phyloP scores from a whole-genome alignment of 805 yeast genomes.

The Peterozyma xylosa region DNA sequence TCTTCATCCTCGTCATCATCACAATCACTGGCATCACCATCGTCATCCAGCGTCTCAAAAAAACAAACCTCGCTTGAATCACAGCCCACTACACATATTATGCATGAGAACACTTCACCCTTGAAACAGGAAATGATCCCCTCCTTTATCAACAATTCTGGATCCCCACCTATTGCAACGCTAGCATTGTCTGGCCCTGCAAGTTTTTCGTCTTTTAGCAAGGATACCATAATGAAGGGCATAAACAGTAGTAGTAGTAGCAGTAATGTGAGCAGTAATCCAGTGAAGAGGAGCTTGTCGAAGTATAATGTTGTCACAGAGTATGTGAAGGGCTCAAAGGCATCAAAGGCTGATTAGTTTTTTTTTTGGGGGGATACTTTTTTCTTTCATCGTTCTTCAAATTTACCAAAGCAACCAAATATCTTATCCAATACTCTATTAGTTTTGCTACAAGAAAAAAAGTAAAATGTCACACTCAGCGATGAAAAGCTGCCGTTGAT shows the following conservation, averaged over 20 bases:
- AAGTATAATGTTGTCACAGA: no score
- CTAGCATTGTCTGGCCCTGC: slow-evolving; percentile 3
- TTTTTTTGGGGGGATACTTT: no score
- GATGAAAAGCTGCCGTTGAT: no score
- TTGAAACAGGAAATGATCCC: background rate
- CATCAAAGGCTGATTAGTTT: no score
- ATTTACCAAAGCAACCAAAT: no score
- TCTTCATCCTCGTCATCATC: background rate
- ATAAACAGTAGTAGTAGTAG: background rate
- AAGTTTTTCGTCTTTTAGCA: background rate
- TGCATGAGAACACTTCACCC: background rate
- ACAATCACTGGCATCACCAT: background rate
- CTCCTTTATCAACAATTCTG: background rate
- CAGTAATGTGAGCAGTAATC: no score
- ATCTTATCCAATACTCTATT: no score
- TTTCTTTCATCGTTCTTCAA: no score
- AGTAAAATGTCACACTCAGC: no score
- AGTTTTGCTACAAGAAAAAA: no score
- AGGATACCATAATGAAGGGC: background rate
- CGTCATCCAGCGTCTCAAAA: background rate
- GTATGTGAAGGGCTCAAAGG: no score
- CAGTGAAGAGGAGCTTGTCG: no score
- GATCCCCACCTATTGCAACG: slow-evolving; percentile 2
- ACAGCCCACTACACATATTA: background rate
- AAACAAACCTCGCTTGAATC: background rate